A percentile compares a stretch with the other conserved stretches of the same genome.
Evolutionary conservation across 805 yeast species (phyloP).

Genomic region (Saccharomycopsis sp.): DNA sequence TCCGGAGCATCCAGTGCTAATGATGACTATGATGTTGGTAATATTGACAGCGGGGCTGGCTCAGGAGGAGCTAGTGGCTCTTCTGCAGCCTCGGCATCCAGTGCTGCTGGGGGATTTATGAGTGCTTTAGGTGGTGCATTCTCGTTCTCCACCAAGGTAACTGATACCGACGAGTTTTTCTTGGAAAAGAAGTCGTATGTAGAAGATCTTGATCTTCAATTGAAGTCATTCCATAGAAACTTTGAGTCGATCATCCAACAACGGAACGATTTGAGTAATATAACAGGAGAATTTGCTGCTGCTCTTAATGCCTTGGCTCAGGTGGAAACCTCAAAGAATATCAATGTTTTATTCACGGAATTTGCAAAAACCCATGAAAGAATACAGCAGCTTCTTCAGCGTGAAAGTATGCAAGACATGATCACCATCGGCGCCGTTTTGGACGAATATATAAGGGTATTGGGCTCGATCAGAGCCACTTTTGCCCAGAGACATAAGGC

Average conservation of each 20-base stretch:
- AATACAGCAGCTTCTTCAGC: slow-evolving; percentile 65
- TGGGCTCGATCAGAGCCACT: slow-evolving; percentile 66
- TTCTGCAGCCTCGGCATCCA: slow-evolving; percentile 27
- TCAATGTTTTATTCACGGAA: slow-evolving; percentile 56
- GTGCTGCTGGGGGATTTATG: slow-evolving; percentile 50
- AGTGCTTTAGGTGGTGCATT: slow-evolving; percentile 62
- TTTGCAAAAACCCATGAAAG: slow-evolving; percentile 69
- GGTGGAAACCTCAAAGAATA: slow-evolving; percentile 63
- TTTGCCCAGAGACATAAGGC: slow-evolving; percentile 68
- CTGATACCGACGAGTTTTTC: slow-evolving; percentile 77
- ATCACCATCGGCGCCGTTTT: slow-evolving; percentile 79
- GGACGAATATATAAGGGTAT: slow-evolving; percentile 77
- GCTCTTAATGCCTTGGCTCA: slow-evolving; percentile 56
- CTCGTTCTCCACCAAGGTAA: slow-evolving; percentile 58
- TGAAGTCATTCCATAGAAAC: slow-evolving; percentile 61
- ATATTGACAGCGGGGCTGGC: slow-evolving; percentile 26
- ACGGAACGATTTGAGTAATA: slow-evolving; percentile 61
- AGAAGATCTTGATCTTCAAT: slow-evolving; percentile 66
- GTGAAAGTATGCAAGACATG: slow-evolving; percentile 79
- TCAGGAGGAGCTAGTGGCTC: slow-evolving; percentile 29
- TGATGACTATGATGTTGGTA: slow-evolving; percentile 30
- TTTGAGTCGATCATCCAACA: slow-evolving; percentile 70
- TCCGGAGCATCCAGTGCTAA: slow-evolving; percentile 41
- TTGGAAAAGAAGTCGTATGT: slow-evolving; percentile 59
- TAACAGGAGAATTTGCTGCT: slow-evolving; percentile 61